A percentile compares a stretch with the other conserved stretches of the same genome.
Evolutionary conservation across 768 basidiomycete genomes (phyloP).

Genomic region (Termitomyces sp.): DNA sequence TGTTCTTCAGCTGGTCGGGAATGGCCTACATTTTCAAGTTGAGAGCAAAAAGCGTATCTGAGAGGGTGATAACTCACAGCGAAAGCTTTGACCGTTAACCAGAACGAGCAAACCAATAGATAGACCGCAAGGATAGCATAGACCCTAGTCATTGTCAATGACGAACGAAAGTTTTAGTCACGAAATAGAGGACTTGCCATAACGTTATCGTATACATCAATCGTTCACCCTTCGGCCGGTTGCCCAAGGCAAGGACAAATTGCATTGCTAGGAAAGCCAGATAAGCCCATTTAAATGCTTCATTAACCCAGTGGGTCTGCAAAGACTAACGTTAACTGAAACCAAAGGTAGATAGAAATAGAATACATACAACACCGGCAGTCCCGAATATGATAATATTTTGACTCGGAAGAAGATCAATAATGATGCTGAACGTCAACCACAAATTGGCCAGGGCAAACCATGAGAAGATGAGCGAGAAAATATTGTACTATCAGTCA

Average conservation of each 20-base stretch:
- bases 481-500: conserved; percentile 68
- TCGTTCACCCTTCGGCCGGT: conserved; percentile 87
- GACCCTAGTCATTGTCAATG: conserved; percentile 44
- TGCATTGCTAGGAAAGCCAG: conserved; percentile 79
- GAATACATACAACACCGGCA: conserved; percentile 48
- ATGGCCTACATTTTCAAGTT: conserved; percentile 36
- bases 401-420: conserved; percentile 69
- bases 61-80: conserved; percentile 34
- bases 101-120: conserved; percentile 82
- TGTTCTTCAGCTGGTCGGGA: conserved; percentile 42
- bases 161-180: not conserved
- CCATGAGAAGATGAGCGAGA: conserved; percentile 86
- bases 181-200: conserved; percentile 40
- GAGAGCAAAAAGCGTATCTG: not conserved
- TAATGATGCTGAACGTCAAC: conserved; percentile 95
- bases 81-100: conserved; percentile 79
- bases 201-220: conserved; percentile 66
- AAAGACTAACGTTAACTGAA: not conserved
- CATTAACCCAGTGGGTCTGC: conserved; percentile 88
- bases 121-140: conserved; percentile 83
- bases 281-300: conserved; percentile 82
- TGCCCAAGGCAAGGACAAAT: conserved; percentile 59
- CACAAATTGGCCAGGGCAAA: conserved; percentile 90
- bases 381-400: conserved; percentile 68
- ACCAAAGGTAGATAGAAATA: not conserved